Evolutionary conservation across 1,139 yeast species (phyloP).

Genomic region (Yamadazyma atlantica): DNA sequence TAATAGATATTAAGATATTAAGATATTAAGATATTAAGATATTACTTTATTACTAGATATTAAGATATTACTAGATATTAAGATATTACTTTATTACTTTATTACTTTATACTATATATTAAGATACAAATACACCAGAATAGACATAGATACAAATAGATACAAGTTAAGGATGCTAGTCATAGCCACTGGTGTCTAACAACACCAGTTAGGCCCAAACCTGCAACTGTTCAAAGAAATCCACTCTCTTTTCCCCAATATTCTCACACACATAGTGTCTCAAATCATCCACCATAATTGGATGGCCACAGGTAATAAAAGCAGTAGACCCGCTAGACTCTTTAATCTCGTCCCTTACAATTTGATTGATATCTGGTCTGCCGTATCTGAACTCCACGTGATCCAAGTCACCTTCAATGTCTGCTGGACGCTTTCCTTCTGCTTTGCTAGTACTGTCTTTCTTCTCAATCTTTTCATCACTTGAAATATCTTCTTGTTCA

Average conservation of each 20-base stretch:
- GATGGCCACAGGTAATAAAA: conserved; percentile 54
- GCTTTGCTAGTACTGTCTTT: too few species aligned
- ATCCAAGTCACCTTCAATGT: conserved; percentile 20
- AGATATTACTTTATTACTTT: too few species aligned
- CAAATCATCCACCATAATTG: conserved; percentile 50
- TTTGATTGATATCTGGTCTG: conserved; percentile 30
- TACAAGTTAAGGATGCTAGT: too few species aligned
- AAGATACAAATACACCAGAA: background rate
- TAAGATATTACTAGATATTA: too few species aligned
- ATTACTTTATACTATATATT: too few species aligned
- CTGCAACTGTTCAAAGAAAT: conserved; percentile 39
- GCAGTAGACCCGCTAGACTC: conserved; percentile 38
- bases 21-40: too few species aligned
- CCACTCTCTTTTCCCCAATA: conserved; percentile 29
- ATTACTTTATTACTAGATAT: too few species aligned
- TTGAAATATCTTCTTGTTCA: conserved; percentile 2
- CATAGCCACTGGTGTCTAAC: too few species aligned
- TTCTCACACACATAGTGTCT: conserved; percentile 33
- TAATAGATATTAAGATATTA: too few species aligned
- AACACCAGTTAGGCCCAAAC: too few species aligned
- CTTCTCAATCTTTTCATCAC: conserved; percentile 9
- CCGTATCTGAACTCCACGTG: conserved; percentile 32
- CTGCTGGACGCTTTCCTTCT: conserved; percentile 2
- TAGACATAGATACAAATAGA: too few species aligned
- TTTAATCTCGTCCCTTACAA: conserved; percentile 26